Base-by-base conservation (phyloP, 305 asterid species). In the Fraxinus platypoda region DNA sequence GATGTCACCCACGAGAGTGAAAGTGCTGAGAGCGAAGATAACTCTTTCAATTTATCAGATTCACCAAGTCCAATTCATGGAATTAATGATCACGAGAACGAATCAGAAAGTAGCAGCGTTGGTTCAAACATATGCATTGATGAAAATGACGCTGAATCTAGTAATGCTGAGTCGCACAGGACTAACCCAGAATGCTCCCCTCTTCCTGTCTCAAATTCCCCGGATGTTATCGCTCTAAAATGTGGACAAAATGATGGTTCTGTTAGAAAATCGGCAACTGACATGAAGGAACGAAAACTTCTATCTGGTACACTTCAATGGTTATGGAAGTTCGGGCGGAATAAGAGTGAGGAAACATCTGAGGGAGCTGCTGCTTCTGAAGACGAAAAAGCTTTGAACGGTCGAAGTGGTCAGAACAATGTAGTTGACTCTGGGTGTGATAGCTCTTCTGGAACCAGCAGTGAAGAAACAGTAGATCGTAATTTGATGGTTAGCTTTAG, bases 311-410 rank as follows among this genome's bases (percentile, higher is more conserved):
- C 91, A 85, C 90, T 93, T 82, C 91, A 87, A 43, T 91, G 99
- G 97, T 80, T 94, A 41, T 87, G 97, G 95, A 94, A 90, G 85
- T 86, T 93, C 66, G 97, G 96, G 38, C 83, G 91, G 79, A 89
- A 93, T 85, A 83, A 84, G 66, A 86, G 80, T 8, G 94, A 88
- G 77, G 97, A 84, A 41, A 77, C 85, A 17, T 83, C 92, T n/a
- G 89, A 85, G 81, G 88, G 85, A 86, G 85, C 77, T 71, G 83
- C 70, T 74, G 77, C 41, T 31, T 49, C 90, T 21, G 91, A 88
- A 81, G 91, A 83, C 75, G 82, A 77, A 31, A 87, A 87, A 78
- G 83, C 81, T 43, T 77, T 83, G 82, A 66, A 33, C 75, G 85
- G 80, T 15, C 88, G 41, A 62, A 82, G 66, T 81, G 87, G 78